phyloP scores from a whole-genome alignment of 2,329 filamentous ascomycete species.

The Paecilomyces formosus region DNA sequence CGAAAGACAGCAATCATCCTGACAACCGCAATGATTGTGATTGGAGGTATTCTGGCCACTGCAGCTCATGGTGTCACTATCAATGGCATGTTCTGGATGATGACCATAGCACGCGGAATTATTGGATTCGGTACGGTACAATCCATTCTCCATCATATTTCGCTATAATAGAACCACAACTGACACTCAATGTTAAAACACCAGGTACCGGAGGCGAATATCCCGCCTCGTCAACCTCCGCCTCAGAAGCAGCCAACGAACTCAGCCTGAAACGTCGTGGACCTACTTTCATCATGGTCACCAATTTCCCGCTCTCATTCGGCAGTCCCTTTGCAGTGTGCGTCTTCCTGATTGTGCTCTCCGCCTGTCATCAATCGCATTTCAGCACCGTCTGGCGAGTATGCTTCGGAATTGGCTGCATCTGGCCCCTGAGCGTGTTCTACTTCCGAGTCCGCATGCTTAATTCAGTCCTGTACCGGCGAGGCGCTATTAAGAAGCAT shows the following conservation, averaged over 20 bases:
- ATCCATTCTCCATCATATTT: background rate
- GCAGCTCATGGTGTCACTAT: constrained; percentile 40
- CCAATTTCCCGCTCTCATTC: constrained; percentile 36
- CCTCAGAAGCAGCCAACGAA: constrained; percentile 44
- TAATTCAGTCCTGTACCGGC: constrained; percentile 45
- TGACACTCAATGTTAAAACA: background rate
- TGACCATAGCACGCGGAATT: constrained; percentile 43
- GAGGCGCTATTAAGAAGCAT: constrained; percentile 45
- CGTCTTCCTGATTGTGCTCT: constrained; percentile 42
- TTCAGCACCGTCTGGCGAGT: constrained; percentile 41
- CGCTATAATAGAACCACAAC: background rate
- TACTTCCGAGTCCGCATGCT: constrained; percentile 50
- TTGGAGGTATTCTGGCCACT: constrained; percentile 40
- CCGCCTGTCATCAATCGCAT: constrained; percentile 26
- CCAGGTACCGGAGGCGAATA: constrained; percentile 39
- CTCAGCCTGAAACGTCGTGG: constrained; percentile 31
- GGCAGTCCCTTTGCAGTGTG: constrained; percentile 37
- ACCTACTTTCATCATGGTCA: constrained; percentile 42
- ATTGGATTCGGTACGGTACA: constrained; percentile 35
- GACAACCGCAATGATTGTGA: constrained; percentile 40
- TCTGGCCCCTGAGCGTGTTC: constrained; percentile 47
- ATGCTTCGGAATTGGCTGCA: constrained; percentile 42
- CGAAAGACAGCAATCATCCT: constrained; percentile 40
- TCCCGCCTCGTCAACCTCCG: constrained; percentile 40
- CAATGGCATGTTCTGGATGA: constrained; percentile 47